These are phyloP conservation scores for Purshia tridentata DNA, from an alignment of 306 rosid genomes.

Conservation along the genomic window DNA sequence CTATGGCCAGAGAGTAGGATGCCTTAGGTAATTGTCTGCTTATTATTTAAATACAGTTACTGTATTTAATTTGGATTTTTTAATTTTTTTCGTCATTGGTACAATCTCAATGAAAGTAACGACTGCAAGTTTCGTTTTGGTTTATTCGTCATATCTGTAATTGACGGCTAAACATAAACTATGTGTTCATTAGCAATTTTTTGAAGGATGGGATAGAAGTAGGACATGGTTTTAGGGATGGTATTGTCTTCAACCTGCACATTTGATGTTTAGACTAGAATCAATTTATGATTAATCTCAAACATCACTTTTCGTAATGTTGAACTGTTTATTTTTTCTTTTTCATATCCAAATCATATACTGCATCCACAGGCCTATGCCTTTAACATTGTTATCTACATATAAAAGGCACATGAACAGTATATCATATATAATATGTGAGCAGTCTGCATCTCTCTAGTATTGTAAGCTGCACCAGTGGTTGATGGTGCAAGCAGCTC, in stretches of 20 bases:
- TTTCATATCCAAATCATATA: not conserved
- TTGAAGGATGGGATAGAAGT: not conserved
- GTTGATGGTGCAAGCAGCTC: not conserved
- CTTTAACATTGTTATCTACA: not conserved
- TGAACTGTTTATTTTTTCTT: not conserved
- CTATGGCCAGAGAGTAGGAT: conserved; percentile 94
- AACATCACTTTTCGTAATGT: not conserved
- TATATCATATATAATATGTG: not conserved
- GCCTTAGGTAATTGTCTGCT: conserved; percentile 69
- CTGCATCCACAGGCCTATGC: not conserved
- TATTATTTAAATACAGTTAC: conserved; percentile 8
- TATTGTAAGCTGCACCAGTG: not conserved
- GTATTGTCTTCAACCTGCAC: not conserved
- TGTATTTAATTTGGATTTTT: not conserved
- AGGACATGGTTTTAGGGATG: not conserved
- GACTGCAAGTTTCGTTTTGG: not conserved
- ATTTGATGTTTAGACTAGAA: not conserved
- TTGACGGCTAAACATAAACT: not conserved
- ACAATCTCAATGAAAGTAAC: conserved; percentile 2
- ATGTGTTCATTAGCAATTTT: not conserved
- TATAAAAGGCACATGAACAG: not conserved
- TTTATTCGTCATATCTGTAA: not conserved
- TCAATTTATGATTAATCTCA: not conserved
- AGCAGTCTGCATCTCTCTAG: not conserved
- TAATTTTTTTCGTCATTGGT: conserved; percentile 1